Evolutionary conservation across 768 basidiomycete genomes (phyloP).

Genomic region (Lactarius pseudohatsudake): DNA sequence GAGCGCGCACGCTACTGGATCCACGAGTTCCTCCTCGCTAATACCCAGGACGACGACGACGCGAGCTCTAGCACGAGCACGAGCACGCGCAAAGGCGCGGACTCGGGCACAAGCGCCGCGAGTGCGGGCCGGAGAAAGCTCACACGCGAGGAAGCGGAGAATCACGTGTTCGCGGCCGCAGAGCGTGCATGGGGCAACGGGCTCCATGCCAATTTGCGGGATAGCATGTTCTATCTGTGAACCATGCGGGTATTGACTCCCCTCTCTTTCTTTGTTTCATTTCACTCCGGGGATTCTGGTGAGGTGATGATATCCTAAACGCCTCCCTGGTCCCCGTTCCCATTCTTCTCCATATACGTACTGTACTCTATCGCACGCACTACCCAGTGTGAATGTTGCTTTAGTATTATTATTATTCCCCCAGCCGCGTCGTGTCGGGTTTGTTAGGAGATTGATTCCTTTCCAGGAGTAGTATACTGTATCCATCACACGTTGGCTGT

Average conservation of each 20-base stretch:
- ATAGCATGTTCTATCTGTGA: conserved; percentile 77
- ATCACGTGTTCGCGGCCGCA: conserved; percentile 43
- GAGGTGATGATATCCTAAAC: background rate
- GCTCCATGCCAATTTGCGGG: conserved; percentile 54
- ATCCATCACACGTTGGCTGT: too few species aligned
- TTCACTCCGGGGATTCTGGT: background rate
- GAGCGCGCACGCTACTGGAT: conserved; percentile 77
- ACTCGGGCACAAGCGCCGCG: conserved; percentile 31
- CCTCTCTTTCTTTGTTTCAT: background rate
- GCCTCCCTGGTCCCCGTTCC: background rate
- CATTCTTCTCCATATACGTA: too few species aligned
- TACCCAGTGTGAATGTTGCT: background rate
- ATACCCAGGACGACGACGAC: conserved; percentile 32
- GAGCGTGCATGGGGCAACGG: conserved; percentile 38
- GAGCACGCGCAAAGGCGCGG: conserved; percentile 41
- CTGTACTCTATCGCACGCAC: background rate
- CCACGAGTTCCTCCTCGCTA: conserved; percentile 58
- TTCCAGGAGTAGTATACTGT: background rate
- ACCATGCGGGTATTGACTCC: conserved; percentile 11
- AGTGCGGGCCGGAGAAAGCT: conserved; percentile 27
- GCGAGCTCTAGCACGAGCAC: conserved; percentile 27
- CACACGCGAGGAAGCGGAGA: conserved; percentile 36
- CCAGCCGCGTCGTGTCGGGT: background rate
- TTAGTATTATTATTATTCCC: background rate
- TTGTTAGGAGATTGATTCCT: background rate